Evolutionary conservation across 345 rosid species (phyloP), one percentile per base, ranked within the genome.

Genomic region (Abelmoschus esculentus): DNA sequence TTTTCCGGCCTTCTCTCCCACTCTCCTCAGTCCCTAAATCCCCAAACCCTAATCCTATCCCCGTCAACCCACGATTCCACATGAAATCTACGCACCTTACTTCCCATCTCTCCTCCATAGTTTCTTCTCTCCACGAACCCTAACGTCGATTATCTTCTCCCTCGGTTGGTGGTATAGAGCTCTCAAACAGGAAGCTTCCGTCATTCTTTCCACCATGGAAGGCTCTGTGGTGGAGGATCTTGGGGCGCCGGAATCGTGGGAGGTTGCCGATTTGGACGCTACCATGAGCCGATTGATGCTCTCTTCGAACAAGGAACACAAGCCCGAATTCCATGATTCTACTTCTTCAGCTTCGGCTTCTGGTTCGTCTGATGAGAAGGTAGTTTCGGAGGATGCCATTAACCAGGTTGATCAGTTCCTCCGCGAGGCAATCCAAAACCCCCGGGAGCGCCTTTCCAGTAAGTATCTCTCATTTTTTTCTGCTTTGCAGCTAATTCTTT

Each of bases 191-290:
- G 13, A 13, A 22, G 38, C 18, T 26, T 58, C 40, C 15, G 55
- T n/a, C n/a, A 36, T 11, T 18, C 3, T 0, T 70, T 70, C 73
- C 73, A 59, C 74, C 73, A 86, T 89, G 96, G 91, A 77, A 84
- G 88, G 87, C 77, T 79, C 96, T 84, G 85, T 66, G 86, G 83
- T 60, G 76, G 90, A 84, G 77, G 91, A 87, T 84, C 75, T 83
- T 67, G 91, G 87, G 59, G 84, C 92, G 77, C 89, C 90, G 44
- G 96, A 87, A 59, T 89, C 96, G 11, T 89, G 96, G 96, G 96
- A 89, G 86, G 86, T 80, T n/a, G 96, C 89, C 77, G 90, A 89
- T 80, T 70, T 89, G 83, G 96, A 89, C 61, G 87, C 85, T 47
- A 74, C 92, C 63, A 78, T 87, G 89, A 84, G 76, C 69, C 87